Evolutionary conservation across 2,329 filamentous ascomycete genomes (phyloP).

Genomic region (Sphaerostilbella broomeana): DNA sequence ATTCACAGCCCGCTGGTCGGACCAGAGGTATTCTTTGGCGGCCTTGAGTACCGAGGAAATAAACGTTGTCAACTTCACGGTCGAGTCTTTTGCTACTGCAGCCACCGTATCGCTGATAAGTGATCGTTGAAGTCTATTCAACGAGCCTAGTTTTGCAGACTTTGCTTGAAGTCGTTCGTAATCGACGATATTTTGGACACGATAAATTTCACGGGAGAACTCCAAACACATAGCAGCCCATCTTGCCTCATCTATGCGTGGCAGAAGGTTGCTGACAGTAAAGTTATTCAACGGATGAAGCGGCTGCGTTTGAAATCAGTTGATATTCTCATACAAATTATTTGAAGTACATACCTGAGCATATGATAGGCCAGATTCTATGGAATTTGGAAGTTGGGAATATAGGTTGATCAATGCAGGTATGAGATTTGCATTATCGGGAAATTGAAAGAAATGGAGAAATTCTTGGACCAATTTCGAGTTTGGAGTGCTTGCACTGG

Average conservation of each 20-base stretch:
- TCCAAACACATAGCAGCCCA: slow-evolving; percentile 52
- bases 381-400: slow-evolving; percentile 22
- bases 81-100: slow-evolving; percentile 55
- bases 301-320: too few relatives aligned
- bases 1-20: slow-evolving; percentile 22
- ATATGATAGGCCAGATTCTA: slow-evolving; percentile 27
- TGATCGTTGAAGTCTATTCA: slow-evolving; percentile 57
- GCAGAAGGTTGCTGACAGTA: slow-evolving; percentile 41
- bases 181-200: slow-evolving; percentile 36
- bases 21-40: slow-evolving; percentile 38
- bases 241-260: slow-evolving; percentile 27
- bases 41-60: slow-evolving; percentile 36
- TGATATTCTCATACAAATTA: slow-evolving; percentile 7
- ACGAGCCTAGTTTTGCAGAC: slow-evolving; percentile 42
- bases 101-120: slow-evolving; percentile 47
- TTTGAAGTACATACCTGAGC: slow-evolving; percentile 36
- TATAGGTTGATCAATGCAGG: slow-evolving; percentile 32
- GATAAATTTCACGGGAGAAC: slow-evolving; percentile 38
- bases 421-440: slow-evolving; percentile 24
- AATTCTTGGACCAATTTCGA: slow-evolving; percentile 19
- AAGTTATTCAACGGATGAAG: slow-evolving; percentile 55
- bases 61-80: slow-evolving; percentile 47
- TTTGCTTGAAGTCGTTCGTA: slow-evolving; percentile 36
- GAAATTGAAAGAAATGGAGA: slow-evolving; percentile 27
- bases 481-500: slow-evolving; percentile 12